A percentile compares a stretch with the other conserved stretches of the same genome.
These are phyloP conservation scores for Sugiyamaella japonica DNA, from an alignment of 1,139 yeast genomes.

Conservation along the genomic window DNA sequence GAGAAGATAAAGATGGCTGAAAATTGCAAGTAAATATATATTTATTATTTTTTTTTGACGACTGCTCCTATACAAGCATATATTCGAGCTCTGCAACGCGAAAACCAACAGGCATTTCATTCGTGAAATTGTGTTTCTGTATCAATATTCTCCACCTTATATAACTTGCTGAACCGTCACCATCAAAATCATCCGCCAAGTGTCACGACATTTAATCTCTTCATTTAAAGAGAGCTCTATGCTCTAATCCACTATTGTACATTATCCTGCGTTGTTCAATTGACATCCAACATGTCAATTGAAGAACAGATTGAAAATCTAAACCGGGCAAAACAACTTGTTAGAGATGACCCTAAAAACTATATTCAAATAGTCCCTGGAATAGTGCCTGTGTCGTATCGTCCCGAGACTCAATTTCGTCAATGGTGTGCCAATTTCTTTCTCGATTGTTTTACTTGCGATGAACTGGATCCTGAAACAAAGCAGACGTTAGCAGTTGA, in stretches of 20 bases:
- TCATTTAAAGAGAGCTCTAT: no score
- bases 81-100: background rate
- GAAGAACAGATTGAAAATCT: slow-evolving; percentile 40
- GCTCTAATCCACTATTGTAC: no score
- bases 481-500: slow-evolving; percentile 37
- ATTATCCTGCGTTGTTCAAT: background rate
- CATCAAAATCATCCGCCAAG: background rate
- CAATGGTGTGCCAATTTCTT: slow-evolving; percentile 44
- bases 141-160: no score
- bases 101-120: background rate
- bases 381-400: slow-evolving; percentile 41
- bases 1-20: background rate
- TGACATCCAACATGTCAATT: slow-evolving; percentile 22
- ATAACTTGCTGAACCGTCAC: background rate
- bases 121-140: background rate
- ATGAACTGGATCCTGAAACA: slow-evolving; percentile 32
- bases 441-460: slow-evolving; percentile 42
- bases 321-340: slow-evolving; percentile 41
- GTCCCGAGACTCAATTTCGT: slow-evolving; percentile 38
- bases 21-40: no score
- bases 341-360: slow-evolving; percentile 40
- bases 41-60: no score
- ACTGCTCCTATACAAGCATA: slow-evolving; percentile 1
- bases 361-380: slow-evolving; percentile 42
- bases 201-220: no score